These are phyloP conservation scores for Phoma herbarum DNA, from an alignment of 2,329 filamentous ascomycete species.

Conservation along the genomic window DNA sequence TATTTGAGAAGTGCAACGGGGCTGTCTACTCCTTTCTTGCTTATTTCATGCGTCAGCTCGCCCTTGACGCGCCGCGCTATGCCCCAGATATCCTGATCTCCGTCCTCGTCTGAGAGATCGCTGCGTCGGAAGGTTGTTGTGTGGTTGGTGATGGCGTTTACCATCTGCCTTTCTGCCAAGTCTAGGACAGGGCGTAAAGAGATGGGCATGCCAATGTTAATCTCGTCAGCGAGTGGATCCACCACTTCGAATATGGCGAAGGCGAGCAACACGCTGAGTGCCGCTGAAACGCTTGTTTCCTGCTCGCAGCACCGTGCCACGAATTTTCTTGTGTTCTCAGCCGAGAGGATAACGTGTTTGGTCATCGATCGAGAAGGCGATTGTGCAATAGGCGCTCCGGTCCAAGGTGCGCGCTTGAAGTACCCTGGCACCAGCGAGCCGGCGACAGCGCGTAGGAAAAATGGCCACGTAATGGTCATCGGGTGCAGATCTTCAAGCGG, in stretches of 20 bases:
- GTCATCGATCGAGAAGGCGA: not conserved
- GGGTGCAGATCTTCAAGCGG: constrained; percentile 54
- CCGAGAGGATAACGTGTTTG: constrained; percentile 46
- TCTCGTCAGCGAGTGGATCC: constrained; percentile 37
- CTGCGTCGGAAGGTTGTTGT: not conserved
- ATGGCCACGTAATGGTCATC: constrained; percentile 50
- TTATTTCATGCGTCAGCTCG: constrained; percentile 25
- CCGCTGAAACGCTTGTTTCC: constrained; percentile 53
- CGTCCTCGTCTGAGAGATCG: not conserved
- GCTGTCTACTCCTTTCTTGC: constrained; percentile 42
- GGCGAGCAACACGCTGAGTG: constrained; percentile 52
- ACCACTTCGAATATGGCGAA: constrained; percentile 44
- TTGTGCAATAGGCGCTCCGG: not conserved
- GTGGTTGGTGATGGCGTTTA: constrained; percentile 32
- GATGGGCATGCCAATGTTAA: constrained; percentile 49
- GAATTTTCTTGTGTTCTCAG: constrained; percentile 40
- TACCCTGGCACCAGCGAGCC: constrained; percentile 38
- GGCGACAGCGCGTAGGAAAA: constrained; percentile 47
- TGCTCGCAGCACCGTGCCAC: constrained; percentile 49
- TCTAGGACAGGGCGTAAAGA: constrained; percentile 51
- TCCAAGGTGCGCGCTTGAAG: constrained; percentile 3
- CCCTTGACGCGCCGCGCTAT: constrained; percentile 29
- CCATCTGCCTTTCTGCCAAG: constrained; percentile 39
- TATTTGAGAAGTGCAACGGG: constrained; percentile 52
- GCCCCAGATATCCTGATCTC: constrained; percentile 18